A percentile compares a stretch with the other conserved stretches of the same genome.
These are phyloP conservation scores for Teratosphaeriaceae sp. DNA, from an alignment of 2,329 filamentous ascomycete genomes.

Conservation along the genomic window DNA sequence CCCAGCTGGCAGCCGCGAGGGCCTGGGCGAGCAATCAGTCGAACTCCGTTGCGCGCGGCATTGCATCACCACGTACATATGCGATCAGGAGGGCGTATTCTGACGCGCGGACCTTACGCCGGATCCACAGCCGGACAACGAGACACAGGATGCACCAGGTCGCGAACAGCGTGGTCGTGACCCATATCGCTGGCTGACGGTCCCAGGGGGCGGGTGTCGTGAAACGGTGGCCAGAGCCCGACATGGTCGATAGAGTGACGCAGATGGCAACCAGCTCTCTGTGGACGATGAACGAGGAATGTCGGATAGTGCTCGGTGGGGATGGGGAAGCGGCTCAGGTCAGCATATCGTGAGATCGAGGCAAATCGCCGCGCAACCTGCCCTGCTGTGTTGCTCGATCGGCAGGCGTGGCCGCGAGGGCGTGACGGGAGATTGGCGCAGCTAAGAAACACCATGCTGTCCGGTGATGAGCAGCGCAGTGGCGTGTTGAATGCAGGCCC, in stretches of 20 bases:
- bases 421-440: too few species aligned
- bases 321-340: too few species aligned
- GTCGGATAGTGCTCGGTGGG: not conserved
- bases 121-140: not conserved
- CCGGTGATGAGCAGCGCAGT: too few species aligned
- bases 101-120: not conserved
- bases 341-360: too few species aligned
- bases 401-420: too few species aligned
- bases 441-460: too few species aligned
- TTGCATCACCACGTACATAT: too few species aligned
- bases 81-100: not conserved
- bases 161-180: not conserved
- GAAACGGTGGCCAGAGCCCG: not conserved
- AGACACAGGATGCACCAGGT: not conserved
- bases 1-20: not conserved
- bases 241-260: not conserved
- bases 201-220: not conserved
- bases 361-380: too few species aligned
- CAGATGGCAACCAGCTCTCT: not conserved
- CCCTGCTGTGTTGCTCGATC: too few species aligned
- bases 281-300: not conserved
- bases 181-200: not conserved
- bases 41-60: too few species aligned
- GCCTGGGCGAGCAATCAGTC: not conserved
- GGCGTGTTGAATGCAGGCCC: too few species aligned